Evolutionary conservation across 345 rosid genomes (phyloP).

Genomic region (Erysimum cheiranthoides): DNA sequence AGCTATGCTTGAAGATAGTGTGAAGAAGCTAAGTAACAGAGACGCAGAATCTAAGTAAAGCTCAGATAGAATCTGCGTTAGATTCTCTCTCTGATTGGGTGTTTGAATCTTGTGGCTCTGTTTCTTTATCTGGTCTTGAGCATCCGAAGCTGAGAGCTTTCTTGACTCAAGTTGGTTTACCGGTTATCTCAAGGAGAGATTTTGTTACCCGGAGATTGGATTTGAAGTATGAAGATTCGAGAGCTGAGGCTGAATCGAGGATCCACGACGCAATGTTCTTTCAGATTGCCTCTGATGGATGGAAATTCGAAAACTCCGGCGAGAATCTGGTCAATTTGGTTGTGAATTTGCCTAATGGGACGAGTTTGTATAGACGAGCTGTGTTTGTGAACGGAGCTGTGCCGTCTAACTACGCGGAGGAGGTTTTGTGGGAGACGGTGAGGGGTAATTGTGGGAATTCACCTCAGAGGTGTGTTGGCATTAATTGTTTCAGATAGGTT

Average conservation of each 20-base stretch:
- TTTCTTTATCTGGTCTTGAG: slow-evolving; percentile 83
- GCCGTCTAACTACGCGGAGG: slow-evolving; percentile 87
- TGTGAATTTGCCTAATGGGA: slow-evolving; percentile 95
- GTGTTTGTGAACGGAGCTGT: slow-evolving; percentile 73
- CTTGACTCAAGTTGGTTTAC: slow-evolving; percentile 85
- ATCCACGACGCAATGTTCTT: slow-evolving; percentile 96
- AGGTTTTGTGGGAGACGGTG: slow-evolving; percentile 86
- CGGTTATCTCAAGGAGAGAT: slow-evolving; percentile 71
- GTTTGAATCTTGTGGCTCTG: slow-evolving; percentile 92
- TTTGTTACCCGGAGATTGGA: slow-evolving; percentile 72
- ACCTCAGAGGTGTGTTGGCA: slow-evolving; percentile 88
- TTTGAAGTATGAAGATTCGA: slow-evolving; percentile 76
- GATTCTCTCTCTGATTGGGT: slow-evolving; percentile 91
- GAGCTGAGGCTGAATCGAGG: slow-evolving; percentile 80
- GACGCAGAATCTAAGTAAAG: slow-evolving; percentile 72
- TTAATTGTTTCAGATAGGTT: slow-evolving; percentile 94
- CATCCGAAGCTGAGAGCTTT: slow-evolving; percentile 93
- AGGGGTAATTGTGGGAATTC: slow-evolving; percentile 79
- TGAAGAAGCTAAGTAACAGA: slow-evolving; percentile 91
- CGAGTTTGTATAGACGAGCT: slow-evolving; percentile 82
- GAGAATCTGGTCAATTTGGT: slow-evolving; percentile 74
- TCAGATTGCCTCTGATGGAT: slow-evolving; percentile 89
- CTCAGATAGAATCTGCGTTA: slow-evolving; percentile 78
- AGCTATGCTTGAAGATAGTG: slow-evolving; percentile 96
- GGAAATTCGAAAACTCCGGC: slow-evolving; percentile 61